Evolutionary conservation across 345 rosid genomes (phyloP).

Genomic region (Tarenaya hassleriana): DNA sequence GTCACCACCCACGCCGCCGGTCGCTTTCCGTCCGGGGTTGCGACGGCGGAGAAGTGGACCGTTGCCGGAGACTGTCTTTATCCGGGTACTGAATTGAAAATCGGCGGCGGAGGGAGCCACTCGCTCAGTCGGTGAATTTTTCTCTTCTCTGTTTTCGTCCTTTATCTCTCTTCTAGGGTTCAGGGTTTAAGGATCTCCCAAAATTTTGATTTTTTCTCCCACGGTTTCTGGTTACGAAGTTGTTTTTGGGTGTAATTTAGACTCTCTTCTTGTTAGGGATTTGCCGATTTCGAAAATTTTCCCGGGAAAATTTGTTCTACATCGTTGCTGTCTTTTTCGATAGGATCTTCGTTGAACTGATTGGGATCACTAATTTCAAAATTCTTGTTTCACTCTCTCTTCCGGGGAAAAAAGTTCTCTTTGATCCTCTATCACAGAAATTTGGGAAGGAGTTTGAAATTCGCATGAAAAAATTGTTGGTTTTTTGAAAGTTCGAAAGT

Average conservation of each 20-base stretch:
- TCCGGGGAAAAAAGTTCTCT: too few species aligned
- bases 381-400: too few species aligned
- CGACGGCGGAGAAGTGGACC: too few species aligned
- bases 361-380: too few species aligned
- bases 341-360: too few species aligned
- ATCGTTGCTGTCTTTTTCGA: too few species aligned
- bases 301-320: too few species aligned
- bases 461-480: conserved; percentile 6
- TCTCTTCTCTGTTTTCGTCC: conserved; percentile 3
- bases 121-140: conserved; percentile 18
- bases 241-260: neutral
- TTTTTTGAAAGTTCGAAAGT: conserved; percentile 10
- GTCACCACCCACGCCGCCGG: too few species aligned
- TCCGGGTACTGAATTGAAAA: conserved; percentile 8
- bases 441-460: neutral
- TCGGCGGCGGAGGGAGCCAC: neutral
- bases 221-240: conserved; percentile 12
- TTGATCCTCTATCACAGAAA: too few species aligned
- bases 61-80: neutral
- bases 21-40: too few species aligned
- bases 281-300: too few species aligned
- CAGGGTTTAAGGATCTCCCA: conserved; percentile 26
- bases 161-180: conserved; percentile 19
- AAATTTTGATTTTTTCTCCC: conserved; percentile 13
- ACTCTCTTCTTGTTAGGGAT: neutral